A percentile compares a stretch with the other conserved stretches of the same genome.
These are phyloP conservation scores for Croton laevigatus DNA, from an alignment of 441 rosid genomes.

Conservation along the genomic window DNA sequence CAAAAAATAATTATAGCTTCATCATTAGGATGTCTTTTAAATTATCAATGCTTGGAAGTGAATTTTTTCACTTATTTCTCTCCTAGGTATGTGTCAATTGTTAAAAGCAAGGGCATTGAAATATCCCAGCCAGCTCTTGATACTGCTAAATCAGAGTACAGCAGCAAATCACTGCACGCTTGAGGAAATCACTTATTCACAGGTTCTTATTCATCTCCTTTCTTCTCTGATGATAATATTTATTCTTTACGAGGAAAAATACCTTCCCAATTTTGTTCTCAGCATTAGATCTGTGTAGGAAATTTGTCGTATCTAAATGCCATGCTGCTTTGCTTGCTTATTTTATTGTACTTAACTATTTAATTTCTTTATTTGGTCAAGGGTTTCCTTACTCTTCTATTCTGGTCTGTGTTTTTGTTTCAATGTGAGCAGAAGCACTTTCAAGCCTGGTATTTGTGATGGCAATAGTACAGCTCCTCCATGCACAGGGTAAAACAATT, in stretches of 20 bases:
- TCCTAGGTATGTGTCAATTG: conserved; percentile 49
- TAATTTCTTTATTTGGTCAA: neutral
- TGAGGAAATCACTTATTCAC: conserved; percentile 51
- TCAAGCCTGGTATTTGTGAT: conserved; percentile 49
- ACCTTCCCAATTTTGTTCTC: neutral
- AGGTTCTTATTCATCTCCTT: conserved; percentile 35
- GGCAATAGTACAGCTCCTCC: conserved; percentile 52
- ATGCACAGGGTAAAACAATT: conserved; percentile 59
- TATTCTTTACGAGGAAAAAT: neutral
- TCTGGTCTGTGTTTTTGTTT: conserved; percentile 14
- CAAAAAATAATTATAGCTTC: neutral
- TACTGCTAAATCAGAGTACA: conserved; percentile 53
- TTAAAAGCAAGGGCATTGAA: conserved; percentile 51
- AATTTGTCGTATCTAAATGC: neutral
- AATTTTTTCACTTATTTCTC: conserved; percentile 1
- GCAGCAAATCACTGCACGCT: conserved; percentile 68
- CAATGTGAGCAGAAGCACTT: conserved; percentile 48
- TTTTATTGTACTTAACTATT: neutral
- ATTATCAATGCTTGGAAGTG: neutral
- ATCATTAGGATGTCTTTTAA: neutral
- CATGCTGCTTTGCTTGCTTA: neutral
- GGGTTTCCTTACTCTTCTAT: neutral
- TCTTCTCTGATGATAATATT: neutral
- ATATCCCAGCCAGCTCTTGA: conserved; percentile 78
- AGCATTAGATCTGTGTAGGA: neutral